Base-by-base conservation (phyloP, 805 yeast genomes). In the Yarrowia sp. region DNA sequence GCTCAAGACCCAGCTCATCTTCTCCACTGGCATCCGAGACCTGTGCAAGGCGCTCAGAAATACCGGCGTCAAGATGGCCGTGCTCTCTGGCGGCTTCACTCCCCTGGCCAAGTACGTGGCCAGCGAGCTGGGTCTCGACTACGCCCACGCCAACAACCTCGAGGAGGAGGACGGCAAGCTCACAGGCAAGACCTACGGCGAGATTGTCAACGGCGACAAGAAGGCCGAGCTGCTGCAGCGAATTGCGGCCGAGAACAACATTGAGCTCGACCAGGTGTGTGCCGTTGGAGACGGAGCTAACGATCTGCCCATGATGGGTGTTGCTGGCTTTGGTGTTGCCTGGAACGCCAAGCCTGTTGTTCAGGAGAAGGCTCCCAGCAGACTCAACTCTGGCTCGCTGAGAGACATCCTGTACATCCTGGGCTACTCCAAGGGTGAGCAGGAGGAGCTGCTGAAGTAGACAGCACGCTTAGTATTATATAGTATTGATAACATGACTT, bases 271-370 rank as follows among this genome's bases (percentile, higher is more conserved):
- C n/a, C 47, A 78, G 4, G 85, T 86, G 0, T 86, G 88, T 47
- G 97, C 97, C 53, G 88, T 93, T 36, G 98, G 98, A 35, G 98
- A 94, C 72, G 99, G 99, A 36, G 97, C 98, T 22, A 94, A 94
- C 70, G 99, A 94, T 75, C 77, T 94, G 70, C 81, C 82, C 46
- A 96, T 96, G 91, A 94, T 94, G 98, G 81, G 77, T 1, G 83
- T 75, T 13, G 97, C 97, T 2, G 98, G 98, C 0, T 88, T 84
- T 71, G 99, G 99, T 19, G 79, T 94, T 61, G 99, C 99, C 0
- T 94, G 97, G 96, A 88, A 90, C 72, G 99, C 98, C 19, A 94
- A 94, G 72, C 97, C 98, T 21, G 85, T 80, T 66, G 99, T 94
- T 1, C 97, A 91, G 73, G 72, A 75, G 63, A 76, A 78, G 66